Conservation (phyloP, 2,329 filamentous ascomycete species). For the Hypoxylon sp. region DNA sequence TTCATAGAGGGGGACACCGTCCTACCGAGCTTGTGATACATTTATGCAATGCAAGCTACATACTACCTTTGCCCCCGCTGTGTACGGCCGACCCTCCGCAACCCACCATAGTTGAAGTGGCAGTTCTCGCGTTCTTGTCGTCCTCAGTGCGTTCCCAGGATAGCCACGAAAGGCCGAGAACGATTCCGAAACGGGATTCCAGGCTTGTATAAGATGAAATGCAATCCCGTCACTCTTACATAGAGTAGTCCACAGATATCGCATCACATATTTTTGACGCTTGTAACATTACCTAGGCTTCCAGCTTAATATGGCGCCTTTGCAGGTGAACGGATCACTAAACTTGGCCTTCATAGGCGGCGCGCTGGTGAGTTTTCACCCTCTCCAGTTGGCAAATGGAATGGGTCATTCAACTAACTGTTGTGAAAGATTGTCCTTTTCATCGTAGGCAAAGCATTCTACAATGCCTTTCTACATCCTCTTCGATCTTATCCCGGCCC, state of each 20-base stretch:
- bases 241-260: neutral
- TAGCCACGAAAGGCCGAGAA: conserved; percentile 21
- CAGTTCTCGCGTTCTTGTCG: conserved; percentile 8
- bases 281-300: conserved; percentile 1
- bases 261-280: neutral
- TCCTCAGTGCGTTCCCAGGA: neutral
- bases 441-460: conserved; percentile 26
- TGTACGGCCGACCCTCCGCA: conserved; percentile 35
- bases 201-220: conserved; percentile 31
- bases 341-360: conserved; percentile 28
- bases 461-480: conserved; percentile 48
- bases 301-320: conserved; percentile 29
- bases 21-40: conserved; percentile 11
- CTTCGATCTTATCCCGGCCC: conserved; percentile 47
- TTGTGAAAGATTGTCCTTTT: conserved; percentile 18
- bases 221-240: neutral
- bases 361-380: conserved; percentile 31
- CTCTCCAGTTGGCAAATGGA: neutral
- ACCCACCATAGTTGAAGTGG: conserved; percentile 10
- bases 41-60: conserved; percentile 14
- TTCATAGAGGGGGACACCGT: conserved; percentile 12
- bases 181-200: conserved; percentile 1
- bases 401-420: conserved; percentile 18
- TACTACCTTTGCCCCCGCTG: neutral
- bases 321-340: conserved; percentile 19